Percentiles rank a stretch among this genome's conserved stretches.
These are phyloP conservation scores for Coelastrella sp. DNA, from an alignment of 139 green algal genomes.

Conservation along the genomic window DNA sequence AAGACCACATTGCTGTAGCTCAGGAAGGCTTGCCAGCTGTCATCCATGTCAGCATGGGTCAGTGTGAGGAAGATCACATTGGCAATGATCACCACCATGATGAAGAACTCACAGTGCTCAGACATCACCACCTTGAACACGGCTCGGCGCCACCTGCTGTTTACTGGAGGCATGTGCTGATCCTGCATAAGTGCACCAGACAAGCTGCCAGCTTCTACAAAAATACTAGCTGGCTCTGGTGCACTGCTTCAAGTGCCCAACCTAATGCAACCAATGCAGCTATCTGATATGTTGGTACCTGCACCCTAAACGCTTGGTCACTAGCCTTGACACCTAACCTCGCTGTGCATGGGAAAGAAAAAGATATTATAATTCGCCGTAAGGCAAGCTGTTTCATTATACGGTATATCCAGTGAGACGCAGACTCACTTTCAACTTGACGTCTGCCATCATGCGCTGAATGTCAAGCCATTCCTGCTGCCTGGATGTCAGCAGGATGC, in stretches of 20 bases:
- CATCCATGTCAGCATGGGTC: conserved; percentile 57
- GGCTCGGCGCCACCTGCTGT: not conserved
- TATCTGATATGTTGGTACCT: not conserved
- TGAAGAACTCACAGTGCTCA: conserved; percentile 58
- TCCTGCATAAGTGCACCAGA: not conserved
- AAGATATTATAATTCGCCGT: no score
- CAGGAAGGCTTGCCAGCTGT: conserved; percentile 43
- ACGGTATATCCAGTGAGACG: not conserved
- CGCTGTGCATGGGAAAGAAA: no score
- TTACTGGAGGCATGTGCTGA: conserved; percentile 19
- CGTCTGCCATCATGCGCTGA: conserved; percentile 60
- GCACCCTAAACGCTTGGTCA: no score
- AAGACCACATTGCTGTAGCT: conserved; percentile 67
- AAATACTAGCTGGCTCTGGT: no score
- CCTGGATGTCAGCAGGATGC: conserved; percentile 64
- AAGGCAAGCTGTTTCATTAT: not conserved
- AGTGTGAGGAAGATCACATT: conserved; percentile 71
- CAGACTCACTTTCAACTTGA: conserved; percentile 19
- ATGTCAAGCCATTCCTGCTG: conserved; percentile 76
- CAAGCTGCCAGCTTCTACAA: no score
- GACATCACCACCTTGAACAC: conserved; percentile 60
- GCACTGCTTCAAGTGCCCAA: not conserved
- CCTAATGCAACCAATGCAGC: not conserved
- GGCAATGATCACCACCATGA: conserved; percentile 70
- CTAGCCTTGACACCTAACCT: no score